phyloP scores from a whole-genome alignment of 148 eudicot species.

The Simmondsia chinensis region DNA sequence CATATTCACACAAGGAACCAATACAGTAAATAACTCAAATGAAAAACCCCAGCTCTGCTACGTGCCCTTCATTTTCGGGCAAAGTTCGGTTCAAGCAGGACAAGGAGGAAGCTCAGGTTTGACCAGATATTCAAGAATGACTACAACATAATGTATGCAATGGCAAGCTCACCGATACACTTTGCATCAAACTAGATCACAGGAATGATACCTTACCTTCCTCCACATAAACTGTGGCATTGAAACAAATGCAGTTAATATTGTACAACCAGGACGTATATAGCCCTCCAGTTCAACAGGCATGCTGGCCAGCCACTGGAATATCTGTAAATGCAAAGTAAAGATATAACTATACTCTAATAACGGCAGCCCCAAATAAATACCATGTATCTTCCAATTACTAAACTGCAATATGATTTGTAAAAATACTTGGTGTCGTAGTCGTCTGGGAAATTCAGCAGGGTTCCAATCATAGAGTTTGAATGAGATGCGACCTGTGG shows the following conservation, averaged over 20 bases:
- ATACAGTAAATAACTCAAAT: too few species aligned
- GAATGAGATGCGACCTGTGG: conserved; percentile 90
- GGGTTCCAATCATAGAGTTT: conserved; percentile 99
- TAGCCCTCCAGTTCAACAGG: conserved; percentile 98
- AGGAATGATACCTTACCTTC: conserved; percentile 60
- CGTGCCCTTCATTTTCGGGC: too few species aligned
- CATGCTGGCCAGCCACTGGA: conserved; percentile 95
- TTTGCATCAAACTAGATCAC: not conserved
- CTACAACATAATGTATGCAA: too few species aligned
- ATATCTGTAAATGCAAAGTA: conserved; percentile 50
- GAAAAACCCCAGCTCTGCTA: too few species aligned
- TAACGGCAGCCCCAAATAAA: conserved; percentile 3
- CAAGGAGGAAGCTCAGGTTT: too few species aligned
- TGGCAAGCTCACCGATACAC: too few species aligned
- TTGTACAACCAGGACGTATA: conserved; percentile 94
- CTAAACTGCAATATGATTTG: conserved; percentile 52
- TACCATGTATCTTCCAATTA: conserved; percentile 12
- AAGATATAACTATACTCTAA: conserved; percentile 16
- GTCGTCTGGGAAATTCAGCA: conserved; percentile 94
- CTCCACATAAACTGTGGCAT: conserved; percentile 84
- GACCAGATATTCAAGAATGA: too few species aligned
- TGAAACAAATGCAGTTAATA: conserved; percentile 73
- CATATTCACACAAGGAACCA: too few species aligned
- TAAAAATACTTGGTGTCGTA: conserved; percentile 84
- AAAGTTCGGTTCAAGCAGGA: too few species aligned